Conservation (phyloP, 2,329 filamentous ascomycete species). For the Boeremia lycopersici region DNA sequence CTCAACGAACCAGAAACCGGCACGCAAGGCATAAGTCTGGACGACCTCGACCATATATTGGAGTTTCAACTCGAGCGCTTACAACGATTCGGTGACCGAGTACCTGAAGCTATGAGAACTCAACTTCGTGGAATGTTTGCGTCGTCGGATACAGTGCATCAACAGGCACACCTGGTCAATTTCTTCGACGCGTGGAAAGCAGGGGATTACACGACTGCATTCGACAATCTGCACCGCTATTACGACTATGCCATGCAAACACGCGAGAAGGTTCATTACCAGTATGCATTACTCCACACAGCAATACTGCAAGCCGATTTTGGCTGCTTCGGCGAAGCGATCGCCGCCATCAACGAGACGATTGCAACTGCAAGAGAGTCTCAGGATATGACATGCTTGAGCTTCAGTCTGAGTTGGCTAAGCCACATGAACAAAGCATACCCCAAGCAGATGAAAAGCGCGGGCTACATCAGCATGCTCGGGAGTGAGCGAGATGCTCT, state of each 20-base stretch:
- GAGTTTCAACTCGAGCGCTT: constrained; percentile 89
- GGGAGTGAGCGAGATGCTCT: constrained; percentile 82
- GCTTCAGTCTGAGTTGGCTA: constrained; percentile 94
- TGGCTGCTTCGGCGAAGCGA: constrained; percentile 84
- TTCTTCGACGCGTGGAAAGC: constrained; percentile 93
- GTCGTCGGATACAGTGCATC: constrained; percentile 71
- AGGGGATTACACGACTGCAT: constrained; percentile 86
- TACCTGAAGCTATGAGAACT: constrained; percentile 75
- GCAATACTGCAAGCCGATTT: constrained; percentile 95
- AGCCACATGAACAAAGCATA: constrained; percentile 92
- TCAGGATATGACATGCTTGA: constrained; percentile 87
- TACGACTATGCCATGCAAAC: constrained; percentile 96
- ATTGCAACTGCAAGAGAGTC: constrained; percentile 95
- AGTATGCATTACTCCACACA: constrained; percentile 91
- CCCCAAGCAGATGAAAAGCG: constrained; percentile 72
- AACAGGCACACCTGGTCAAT: constrained; percentile 76
- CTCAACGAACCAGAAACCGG: constrained; percentile 50
- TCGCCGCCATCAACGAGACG: constrained; percentile 93
- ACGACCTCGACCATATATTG: constrained; percentile 80
- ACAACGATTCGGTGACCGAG: constrained; percentile 81
- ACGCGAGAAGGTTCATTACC: constrained; percentile 83
- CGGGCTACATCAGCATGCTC: constrained; percentile 74
- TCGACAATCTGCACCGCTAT: constrained; percentile 90
- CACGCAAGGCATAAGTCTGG: constrained; percentile 65
- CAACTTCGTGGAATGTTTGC: constrained; percentile 72